These are phyloP conservation scores for Solanum ossicruentum DNA, from an alignment of 257 asterid genomes.

Conservation along the genomic window DNA sequence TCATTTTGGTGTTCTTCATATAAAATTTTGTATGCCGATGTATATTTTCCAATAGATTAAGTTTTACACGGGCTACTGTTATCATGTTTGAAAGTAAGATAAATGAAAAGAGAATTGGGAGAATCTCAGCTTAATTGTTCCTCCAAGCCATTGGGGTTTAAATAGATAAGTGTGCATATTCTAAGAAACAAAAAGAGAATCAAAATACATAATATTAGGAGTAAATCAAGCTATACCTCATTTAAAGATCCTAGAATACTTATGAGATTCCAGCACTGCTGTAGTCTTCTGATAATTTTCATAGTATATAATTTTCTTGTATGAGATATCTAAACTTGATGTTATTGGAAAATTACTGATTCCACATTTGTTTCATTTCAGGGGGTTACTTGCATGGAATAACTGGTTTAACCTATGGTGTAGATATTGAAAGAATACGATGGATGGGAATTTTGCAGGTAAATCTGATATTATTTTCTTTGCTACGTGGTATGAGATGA, in stretches of 20 bases:
- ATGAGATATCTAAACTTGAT: conserved; percentile 1
- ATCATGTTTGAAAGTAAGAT: not conserved
- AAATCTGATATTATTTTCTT: not conserved
- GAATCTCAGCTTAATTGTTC: not conserved
- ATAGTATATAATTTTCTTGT: not conserved
- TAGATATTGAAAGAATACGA: conserved; percentile 60
- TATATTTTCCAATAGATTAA: not conserved
- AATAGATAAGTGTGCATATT: not conserved
- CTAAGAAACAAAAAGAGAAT: not conserved
- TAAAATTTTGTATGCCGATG: no score
- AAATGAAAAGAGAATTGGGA: not conserved
- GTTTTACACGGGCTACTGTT: not conserved
- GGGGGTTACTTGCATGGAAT: conserved; percentile 90
- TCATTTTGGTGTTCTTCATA: no score
- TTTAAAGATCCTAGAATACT: not conserved
- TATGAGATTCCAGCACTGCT: not conserved
- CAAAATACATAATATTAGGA: not conserved
- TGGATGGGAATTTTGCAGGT: conserved; percentile 86
- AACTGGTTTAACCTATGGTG: conserved; percentile 76
- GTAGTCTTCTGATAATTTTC: not conserved
- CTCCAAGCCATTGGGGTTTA: not conserved
- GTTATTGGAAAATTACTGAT: not conserved
- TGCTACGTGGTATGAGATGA: not conserved
- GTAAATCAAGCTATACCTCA: not conserved
- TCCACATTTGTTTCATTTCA: conserved; percentile 22